These are phyloP conservation scores for Mortierella alpina DNA, from an alignment of 192 early-diverging fungal genomes.

Conservation along the genomic window DNA sequence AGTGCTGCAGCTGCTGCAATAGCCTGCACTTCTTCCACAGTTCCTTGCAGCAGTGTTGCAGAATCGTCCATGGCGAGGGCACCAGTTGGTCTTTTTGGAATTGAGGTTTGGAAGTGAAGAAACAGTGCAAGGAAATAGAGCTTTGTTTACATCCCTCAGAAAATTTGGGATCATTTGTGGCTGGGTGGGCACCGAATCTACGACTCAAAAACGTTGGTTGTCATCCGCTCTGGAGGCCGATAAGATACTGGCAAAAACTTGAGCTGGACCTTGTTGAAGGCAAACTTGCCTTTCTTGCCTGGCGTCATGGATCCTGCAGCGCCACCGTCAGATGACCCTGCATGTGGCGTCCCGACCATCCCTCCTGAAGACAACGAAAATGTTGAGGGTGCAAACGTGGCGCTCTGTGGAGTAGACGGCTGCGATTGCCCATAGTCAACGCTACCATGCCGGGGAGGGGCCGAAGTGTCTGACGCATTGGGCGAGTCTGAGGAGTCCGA, in stretches of 20 bases:
- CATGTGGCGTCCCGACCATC: background rate
- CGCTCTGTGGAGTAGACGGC: background rate
- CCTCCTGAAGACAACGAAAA: background rate
- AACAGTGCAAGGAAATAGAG: background rate
- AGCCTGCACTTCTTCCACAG: conserved; percentile 9
- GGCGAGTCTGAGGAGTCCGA: background rate
- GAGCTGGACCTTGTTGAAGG: conserved; percentile 42
- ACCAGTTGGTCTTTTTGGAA: background rate
- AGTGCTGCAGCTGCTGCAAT: background rate
- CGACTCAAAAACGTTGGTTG: conserved; percentile 15
- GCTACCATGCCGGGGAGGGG: background rate
- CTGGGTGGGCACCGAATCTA: background rate
- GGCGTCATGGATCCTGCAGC: background rate
- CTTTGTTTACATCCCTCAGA: conserved; percentile 4
- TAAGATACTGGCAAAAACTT: conserved; percentile 42
- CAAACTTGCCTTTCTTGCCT: conserved; percentile 36
- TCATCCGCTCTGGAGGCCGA: conserved; percentile 35
- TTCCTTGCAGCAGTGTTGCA: background rate
- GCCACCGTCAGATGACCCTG: background rate
- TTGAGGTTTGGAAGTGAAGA: background rate
- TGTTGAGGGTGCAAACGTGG: background rate
- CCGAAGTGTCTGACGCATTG: background rate
- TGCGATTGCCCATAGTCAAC: conserved; percentile 3
- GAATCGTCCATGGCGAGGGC: conserved; percentile 14
- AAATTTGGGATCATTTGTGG: background rate